Evolutionary conservation across 768 basidiomycete genomes (phyloP).

Genomic region (Gelatoporia subvermispora): DNA sequence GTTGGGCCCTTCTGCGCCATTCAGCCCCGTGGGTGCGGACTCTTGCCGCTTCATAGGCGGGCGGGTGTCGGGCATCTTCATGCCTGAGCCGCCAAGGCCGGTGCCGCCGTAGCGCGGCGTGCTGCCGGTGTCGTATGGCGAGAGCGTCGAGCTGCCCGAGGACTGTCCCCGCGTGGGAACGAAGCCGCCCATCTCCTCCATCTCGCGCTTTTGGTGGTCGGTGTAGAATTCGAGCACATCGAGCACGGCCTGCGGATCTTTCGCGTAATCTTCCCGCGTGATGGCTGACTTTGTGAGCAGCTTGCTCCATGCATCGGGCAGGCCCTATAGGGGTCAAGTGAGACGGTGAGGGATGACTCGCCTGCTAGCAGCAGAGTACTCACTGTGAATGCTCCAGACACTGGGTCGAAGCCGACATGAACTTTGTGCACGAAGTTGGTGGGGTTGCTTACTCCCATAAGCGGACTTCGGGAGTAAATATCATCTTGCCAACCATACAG

Average conservation of each 20-base stretch:
- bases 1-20: constrained; percentile 25
- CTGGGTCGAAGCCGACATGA: constrained; percentile 94
- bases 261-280: constrained; percentile 95
- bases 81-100: constrained; percentile 70
- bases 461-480: constrained; percentile 85
- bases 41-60: constrained; percentile 42
- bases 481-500: constrained; percentile 99
- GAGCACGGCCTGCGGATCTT: constrained; percentile 94
- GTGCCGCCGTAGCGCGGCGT: constrained; percentile 86
- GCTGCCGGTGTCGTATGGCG: constrained; percentile 33
- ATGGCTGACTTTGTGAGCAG: constrained; percentile 96
- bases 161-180: constrained; percentile 28
- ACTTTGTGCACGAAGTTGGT: constrained; percentile 99
- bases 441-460: constrained; percentile 90
- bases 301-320: constrained; percentile 97
- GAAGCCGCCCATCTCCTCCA: constrained; percentile 53
- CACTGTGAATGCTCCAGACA: constrained; percentile 91
- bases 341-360: not conserved
- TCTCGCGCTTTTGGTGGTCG: constrained; percentile 92
- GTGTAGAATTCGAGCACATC: constrained; percentile 99
- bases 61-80: constrained; percentile 37
- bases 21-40: constrained; percentile 32
- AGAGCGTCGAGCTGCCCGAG: constrained; percentile 19
- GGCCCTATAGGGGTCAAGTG: constrained; percentile 49
- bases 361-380: constrained; percentile 25